Base-by-base conservation (phyloP, 2,329 filamentous ascomycete species). In the Curvularia spicifera region DNA sequence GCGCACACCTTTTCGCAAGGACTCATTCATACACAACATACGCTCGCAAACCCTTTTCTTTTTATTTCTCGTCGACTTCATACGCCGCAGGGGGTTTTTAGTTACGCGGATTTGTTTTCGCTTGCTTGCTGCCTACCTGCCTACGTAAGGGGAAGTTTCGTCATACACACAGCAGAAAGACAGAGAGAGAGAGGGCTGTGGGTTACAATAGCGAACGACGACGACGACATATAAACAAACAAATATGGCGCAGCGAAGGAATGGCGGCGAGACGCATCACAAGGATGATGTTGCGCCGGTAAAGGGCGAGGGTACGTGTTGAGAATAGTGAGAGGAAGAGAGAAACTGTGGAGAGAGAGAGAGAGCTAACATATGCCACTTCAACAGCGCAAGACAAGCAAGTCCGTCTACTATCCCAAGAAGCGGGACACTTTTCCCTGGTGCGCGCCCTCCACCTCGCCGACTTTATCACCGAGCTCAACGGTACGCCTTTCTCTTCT, bases 381-480 rank as follows among this genome's bases (percentile, higher is more conserved):
- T n/a, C 40, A 26, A 47, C 71, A 90, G 87, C 82, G 49, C 80
- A 86, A 67, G 88, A 93, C 78, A 93, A 92, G 82, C 91, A 93
- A 78, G 90, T 89, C 74, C 84, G 85, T 65, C 84, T 93, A 44
- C 84, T 93, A 43, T 87, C 86, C 54, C 82, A 86, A 63, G 85
- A 91, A 63, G 84, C 84, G 7, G 89, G 89, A 39, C 91, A 93
- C 80, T 93, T 93, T 78, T 83, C 81, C 42, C 78, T 85, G 64
- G 68, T 84, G 53, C 80, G 79, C 65, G 82, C 81, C 54, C 84
- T 95, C 76, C 88, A 97, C 77, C 83, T 96, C 73, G 88, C 93
- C 64, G 87, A 96, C 79, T 82, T 93, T 70, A 91, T 97, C 79
- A 93, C 92, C 29, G 87, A 94, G 78, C 78, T 94, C 77, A 91